Evolutionary conservation across 371 early-diverging fungal genomes (phyloP).

Genomic region (Mucor lusitanicus): DNA sequence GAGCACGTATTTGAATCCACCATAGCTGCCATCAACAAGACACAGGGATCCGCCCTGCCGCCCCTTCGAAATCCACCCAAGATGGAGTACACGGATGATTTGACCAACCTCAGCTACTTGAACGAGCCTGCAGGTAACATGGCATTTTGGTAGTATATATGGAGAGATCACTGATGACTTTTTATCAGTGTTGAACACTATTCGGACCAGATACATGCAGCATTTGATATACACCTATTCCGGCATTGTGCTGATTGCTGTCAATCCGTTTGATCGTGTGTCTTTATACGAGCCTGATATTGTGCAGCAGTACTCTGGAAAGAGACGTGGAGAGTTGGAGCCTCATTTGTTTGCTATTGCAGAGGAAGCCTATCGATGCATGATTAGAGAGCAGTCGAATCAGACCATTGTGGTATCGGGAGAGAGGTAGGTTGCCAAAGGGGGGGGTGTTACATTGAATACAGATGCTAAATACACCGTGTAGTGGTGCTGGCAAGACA

Average conservation of each 20-base stretch:
- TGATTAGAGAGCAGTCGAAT: slow-evolving; percentile 89
- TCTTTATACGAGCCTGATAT: slow-evolving; percentile 86
- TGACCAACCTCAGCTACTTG: slow-evolving; percentile 88
- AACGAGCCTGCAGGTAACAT: slow-evolving; percentile 84
- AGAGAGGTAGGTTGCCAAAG: slow-evolving; percentile 68
- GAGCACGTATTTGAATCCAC: slow-evolving; percentile 76
- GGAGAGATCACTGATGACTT: background rate
- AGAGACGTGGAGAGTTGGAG: slow-evolving; percentile 90
- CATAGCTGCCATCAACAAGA: slow-evolving; percentile 63
- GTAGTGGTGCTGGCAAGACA: slow-evolving; percentile 93
- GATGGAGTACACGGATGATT: slow-evolving; percentile 89
- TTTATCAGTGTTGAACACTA: slow-evolving; percentile 78
- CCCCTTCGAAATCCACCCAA: slow-evolving; percentile 90
- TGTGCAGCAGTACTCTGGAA: slow-evolving; percentile 88
- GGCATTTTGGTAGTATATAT: too few species aligned
- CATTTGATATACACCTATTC: slow-evolving; percentile 98
- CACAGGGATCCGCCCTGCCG: slow-evolving; percentile 71
- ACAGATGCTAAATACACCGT: too few species aligned
- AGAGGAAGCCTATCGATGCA: slow-evolving; percentile 95
- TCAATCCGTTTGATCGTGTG: slow-evolving; percentile 96
- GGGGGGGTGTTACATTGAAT: too few species aligned
- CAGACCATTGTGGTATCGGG: slow-evolving; percentile 99
- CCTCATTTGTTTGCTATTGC: slow-evolving; percentile 99
- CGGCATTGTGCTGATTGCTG: slow-evolving; percentile 97
- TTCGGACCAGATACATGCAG: slow-evolving; percentile 83